These are phyloP conservation scores for Haematococcus sp. DNA, from an alignment of 139 green algal species.

Conservation along the genomic window DNA sequence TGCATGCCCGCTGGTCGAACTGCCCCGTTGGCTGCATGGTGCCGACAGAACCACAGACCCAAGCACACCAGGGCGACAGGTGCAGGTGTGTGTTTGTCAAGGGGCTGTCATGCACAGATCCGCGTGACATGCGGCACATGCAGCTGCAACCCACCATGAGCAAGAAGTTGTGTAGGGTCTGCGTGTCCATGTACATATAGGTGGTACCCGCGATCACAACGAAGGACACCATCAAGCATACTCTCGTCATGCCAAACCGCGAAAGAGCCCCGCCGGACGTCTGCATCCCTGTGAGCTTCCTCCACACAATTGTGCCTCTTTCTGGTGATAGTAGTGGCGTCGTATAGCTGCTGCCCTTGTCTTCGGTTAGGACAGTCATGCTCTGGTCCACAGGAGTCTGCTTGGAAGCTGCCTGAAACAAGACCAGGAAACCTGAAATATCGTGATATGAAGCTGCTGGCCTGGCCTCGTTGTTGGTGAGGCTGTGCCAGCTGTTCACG, in stretches of 20 bases:
- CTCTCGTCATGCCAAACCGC: neutral
- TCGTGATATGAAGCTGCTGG: no score
- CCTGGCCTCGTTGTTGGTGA: no score
- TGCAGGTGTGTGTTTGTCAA: neutral
- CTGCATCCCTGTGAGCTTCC: neutral
- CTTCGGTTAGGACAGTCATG: no score
- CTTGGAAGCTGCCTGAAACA: no score
- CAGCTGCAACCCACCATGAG: slow-evolving; percentile 4
- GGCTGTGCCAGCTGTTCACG: no score
- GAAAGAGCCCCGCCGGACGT: neutral
- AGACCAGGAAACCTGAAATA: no score
- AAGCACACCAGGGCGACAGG: no score
- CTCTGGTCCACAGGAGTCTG: no score
- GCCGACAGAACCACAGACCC: no score
- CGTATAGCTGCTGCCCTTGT: neutral
- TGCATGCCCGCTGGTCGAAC: neutral
- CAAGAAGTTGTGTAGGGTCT: slow-evolving; percentile 13
- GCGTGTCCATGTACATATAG: slow-evolving; percentile 18
- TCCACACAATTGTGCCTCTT: neutral
- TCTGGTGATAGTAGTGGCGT: neutral
- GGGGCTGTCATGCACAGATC: neutral
- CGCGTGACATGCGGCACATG: neutral
- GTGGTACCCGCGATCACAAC: neutral
- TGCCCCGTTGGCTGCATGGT: no score
- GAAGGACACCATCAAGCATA: slow-evolving; percentile 10